Evolutionary conservation across 805 yeast species (phyloP).

Genomic region (Starmerella ratchasimensis): DNA sequence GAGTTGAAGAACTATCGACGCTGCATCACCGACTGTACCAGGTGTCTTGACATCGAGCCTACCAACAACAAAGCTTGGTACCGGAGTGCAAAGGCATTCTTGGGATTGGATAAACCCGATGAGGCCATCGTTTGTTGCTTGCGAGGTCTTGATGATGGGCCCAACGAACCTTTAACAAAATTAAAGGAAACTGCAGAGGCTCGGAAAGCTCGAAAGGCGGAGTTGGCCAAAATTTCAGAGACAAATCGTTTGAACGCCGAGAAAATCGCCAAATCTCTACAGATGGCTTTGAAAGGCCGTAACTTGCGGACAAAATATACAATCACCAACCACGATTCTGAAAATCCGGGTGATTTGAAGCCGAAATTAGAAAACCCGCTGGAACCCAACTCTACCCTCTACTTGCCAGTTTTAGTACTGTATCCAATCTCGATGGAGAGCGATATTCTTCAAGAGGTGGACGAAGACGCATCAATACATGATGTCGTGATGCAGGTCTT

Average conservation of each 20-base stretch:
- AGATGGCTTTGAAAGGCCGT: conserved; percentile 49
- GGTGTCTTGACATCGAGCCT: conserved; percentile 44
- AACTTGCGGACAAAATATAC: conserved; percentile 22
- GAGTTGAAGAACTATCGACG: conserved; percentile 72
- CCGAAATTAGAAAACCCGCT: conserved; percentile 21
- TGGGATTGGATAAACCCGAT: conserved; percentile 48
- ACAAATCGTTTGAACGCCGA: conserved; percentile 1
- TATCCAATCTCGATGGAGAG: conserved; percentile 78
- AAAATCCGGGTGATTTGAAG: conserved; percentile 32
- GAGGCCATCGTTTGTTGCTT: conserved; percentile 57
- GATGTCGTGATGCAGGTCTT: conserved; percentile 50
- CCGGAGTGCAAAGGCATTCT: conserved; percentile 71
- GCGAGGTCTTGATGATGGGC: conserved; percentile 53
- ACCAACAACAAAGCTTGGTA: conserved; percentile 70
- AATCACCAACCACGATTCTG: conserved; percentile 18
- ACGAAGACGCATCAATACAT: conserved; percentile 55
- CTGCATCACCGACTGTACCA: conserved; percentile 75
- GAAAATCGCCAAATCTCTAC: conserved; percentile 26
- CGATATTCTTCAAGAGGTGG: conserved; percentile 61
- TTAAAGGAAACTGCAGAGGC: conserved; percentile 32
- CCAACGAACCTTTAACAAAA: conserved; percentile 41
- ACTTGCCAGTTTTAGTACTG: conserved; percentile 66
- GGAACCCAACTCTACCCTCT: conserved; percentile 49
- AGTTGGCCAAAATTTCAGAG: conserved; percentile 8
- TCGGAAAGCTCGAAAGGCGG: conserved; percentile 25